phyloP scores from a whole-genome alignment of 2,329 filamentous ascomycete species.

The Juglanconis sp. region DNA sequence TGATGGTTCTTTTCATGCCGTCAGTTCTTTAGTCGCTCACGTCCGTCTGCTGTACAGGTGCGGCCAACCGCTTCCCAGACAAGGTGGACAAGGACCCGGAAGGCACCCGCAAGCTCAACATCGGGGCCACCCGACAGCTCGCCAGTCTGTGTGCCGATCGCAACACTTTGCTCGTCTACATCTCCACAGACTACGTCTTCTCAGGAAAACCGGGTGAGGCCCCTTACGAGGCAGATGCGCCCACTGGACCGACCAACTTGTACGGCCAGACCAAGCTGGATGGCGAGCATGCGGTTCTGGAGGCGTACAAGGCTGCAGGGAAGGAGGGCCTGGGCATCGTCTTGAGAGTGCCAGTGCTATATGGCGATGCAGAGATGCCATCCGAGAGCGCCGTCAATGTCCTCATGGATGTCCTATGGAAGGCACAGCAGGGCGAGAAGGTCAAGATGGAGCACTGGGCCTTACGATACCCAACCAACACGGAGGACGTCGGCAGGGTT shows the following conservation, averaged over 20 bases:
- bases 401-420: slow-evolving; percentile 73
- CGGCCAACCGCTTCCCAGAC: slow-evolving; percentile 84
- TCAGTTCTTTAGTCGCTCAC: not conserved
- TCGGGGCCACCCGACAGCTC: slow-evolving; percentile 65
- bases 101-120: slow-evolving; percentile 70
- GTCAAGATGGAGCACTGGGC: slow-evolving; percentile 86
- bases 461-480: slow-evolving; percentile 81
- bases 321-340: slow-evolving; percentile 61
- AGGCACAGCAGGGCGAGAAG: slow-evolving; percentile 62
- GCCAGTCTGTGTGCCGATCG: slow-evolving; percentile 63
- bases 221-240: slow-evolving; percentile 67
- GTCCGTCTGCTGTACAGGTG: slow-evolving; percentile 50
- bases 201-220: slow-evolving; percentile 73
- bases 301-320: slow-evolving; percentile 47
- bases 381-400: slow-evolving; percentile 81
- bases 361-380: slow-evolving; percentile 68
- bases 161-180: slow-evolving; percentile 67
- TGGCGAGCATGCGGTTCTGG: slow-evolving; percentile 63
- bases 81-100: slow-evolving; percentile 77
- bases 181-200: slow-evolving; percentile 82
- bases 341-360: slow-evolving; percentile 78
- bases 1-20: not conserved
- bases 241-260: slow-evolving; percentile 70
- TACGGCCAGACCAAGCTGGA: slow-evolving; percentile 64
- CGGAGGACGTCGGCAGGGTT: slow-evolving; percentile 79